Percentiles rank a stretch among this genome's conserved stretches.
These are phyloP conservation scores for Blumeriella jaapii DNA, from an alignment of 2,329 filamentous ascomycete species.

Conservation along the genomic window DNA sequence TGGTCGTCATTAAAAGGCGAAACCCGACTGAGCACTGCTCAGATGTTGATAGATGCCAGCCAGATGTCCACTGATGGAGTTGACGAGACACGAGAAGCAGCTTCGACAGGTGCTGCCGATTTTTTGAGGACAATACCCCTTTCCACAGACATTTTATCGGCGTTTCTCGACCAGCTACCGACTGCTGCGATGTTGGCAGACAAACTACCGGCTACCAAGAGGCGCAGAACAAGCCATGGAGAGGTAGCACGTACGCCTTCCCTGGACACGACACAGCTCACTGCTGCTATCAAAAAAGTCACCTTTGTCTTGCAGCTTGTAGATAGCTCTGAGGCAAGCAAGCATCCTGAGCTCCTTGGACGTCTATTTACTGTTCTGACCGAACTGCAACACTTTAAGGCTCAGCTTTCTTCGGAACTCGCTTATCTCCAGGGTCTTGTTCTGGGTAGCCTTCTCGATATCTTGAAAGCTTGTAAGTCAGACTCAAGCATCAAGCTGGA, in stretches of 20 bases:
- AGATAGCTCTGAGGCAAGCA: constrained; percentile 64
- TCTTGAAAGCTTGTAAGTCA: constrained; percentile 65
- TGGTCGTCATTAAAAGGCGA: constrained; percentile 64
- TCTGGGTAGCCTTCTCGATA: constrained; percentile 68
- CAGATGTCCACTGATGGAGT: constrained; percentile 31
- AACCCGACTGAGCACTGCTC: constrained; percentile 45
- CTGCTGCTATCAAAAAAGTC: constrained; percentile 58
- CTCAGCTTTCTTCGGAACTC: constrained; percentile 71
- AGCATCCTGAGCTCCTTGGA: constrained; percentile 65
- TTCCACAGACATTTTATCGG: constrained; percentile 57
- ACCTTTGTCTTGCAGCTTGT: constrained; percentile 84
- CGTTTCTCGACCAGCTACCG: constrained; percentile 64
- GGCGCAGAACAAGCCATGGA: constrained; percentile 65
- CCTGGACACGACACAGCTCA: constrained; percentile 54
- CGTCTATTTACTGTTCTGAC: constrained; percentile 76
- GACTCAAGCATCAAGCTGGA: constrained; percentile 56
- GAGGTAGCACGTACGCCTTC: constrained; percentile 50
- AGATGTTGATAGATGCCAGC: constrained; percentile 50
- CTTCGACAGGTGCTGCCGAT: constrained; percentile 53
- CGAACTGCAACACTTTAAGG: constrained; percentile 75
- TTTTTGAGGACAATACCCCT: constrained; percentile 63
- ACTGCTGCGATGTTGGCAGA: constrained; percentile 61
- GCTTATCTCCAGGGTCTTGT: constrained; percentile 84
- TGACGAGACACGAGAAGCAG: constrained; percentile 26
- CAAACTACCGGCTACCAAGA: constrained; percentile 63